A percentile compares a stretch with the other conserved stretches of the same genome.
Evolutionary conservation across 495 filamentous ascomycete species (phyloP).

Genomic region (Sordaria brevicollis): DNA sequence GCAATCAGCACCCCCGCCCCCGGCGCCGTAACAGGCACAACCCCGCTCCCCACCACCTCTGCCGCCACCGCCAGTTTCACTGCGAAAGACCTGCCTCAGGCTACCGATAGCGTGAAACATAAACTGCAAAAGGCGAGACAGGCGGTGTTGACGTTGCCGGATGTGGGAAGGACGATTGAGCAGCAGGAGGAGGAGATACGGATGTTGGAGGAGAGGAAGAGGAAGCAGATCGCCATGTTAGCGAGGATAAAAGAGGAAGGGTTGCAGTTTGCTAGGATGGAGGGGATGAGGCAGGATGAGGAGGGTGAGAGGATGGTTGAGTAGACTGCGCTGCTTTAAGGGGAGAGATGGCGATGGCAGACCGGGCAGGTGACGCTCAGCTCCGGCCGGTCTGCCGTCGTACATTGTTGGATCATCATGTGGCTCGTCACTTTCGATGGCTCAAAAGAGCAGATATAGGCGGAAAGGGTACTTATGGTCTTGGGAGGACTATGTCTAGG

Average conservation of each 20-base stretch:
- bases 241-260: constrained; percentile 34
- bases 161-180: constrained; percentile 57
- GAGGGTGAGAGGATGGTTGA: constrained; percentile 15
- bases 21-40: constrained; percentile 22
- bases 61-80: constrained; percentile 39
- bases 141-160: constrained; percentile 59
- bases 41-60: constrained; percentile 18
- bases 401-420: too few species aligned
- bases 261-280: constrained; percentile 17
- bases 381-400: neutral
- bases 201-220: constrained; percentile 61
- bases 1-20: constrained; percentile 10
- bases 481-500: neutral
- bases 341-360: too few species aligned
- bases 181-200: constrained; percentile 76
- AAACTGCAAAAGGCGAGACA: constrained; percentile 67
- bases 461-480: neutral
- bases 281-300: constrained; percentile 1
- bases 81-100: constrained; percentile 67
- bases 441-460: neutral
- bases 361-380: neutral
- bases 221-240: constrained; percentile 47
- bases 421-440: neutral
- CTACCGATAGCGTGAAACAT: constrained; percentile 63
- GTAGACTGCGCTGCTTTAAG: too few species aligned